These are phyloP conservation scores for Cryptococcus sp. DNA, from an alignment of 1,284 basidiomycete genomes.

Conservation along the genomic window DNA sequence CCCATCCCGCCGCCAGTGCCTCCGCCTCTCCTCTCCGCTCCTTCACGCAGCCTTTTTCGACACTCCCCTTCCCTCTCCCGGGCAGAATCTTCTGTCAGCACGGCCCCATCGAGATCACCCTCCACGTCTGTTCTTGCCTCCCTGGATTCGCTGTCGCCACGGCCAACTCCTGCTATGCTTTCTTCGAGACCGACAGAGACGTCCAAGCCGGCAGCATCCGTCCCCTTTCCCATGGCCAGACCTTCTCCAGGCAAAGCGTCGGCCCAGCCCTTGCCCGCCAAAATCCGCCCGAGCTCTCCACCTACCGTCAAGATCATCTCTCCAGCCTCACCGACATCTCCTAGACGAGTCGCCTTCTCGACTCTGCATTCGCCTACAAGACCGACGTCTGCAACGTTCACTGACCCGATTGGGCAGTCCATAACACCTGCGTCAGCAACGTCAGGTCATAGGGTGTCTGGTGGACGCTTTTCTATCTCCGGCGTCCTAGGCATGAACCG, in stretches of 20 bases:
- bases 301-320: constrained; percentile 12
- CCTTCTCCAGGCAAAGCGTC: not conserved
- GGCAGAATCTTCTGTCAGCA: not conserved
- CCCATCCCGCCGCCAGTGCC: constrained; percentile 26
- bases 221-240: not conserved
- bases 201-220: not conserved
- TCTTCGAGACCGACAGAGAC: not conserved
- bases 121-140: constrained; percentile 31
- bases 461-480: constrained; percentile 42
- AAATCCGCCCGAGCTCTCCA: constrained; percentile 2
- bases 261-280: constrained; percentile 9
- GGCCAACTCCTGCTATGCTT: not conserved
- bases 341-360: constrained; percentile 38
- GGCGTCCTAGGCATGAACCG: constrained; percentile 41
- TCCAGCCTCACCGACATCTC: constrained; percentile 11
- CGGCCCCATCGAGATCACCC: constrained; percentile 14
- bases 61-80: constrained; percentile 28
- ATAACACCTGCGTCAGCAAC: constrained; percentile 24
- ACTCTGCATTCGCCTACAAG: constrained; percentile 35
- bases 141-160: not conserved
- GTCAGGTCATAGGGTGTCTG: constrained; percentile 28
- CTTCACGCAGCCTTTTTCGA: constrained; percentile 33
- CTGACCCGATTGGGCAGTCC: constrained; percentile 32
- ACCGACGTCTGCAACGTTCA: constrained; percentile 40
- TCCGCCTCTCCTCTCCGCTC: constrained; percentile 21